Percentiles rank a stretch among this genome's conserved stretches.
Evolutionary conservation across 352 stramenopile species (phyloP).

Genomic region (Thalassiosira exigua): DNA sequence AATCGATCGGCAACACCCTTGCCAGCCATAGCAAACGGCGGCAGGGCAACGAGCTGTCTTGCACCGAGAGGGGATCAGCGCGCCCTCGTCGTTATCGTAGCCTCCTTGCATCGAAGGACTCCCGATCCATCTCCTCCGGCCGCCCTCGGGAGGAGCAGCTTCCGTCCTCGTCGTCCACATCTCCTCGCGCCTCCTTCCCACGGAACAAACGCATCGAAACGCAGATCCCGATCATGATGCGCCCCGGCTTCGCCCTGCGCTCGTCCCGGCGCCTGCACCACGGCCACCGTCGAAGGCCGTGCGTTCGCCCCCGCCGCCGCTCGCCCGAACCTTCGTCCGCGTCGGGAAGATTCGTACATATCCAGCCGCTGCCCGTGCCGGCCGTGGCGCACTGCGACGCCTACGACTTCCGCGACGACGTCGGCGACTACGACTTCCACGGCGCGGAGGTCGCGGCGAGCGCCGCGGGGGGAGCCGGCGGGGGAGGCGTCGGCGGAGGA

Average conservation of each 20-base stretch:
- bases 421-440: slow-evolving; percentile 15
- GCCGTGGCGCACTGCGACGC: slow-evolving; percentile 46
- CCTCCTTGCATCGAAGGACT: not conserved
- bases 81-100: not conserved
- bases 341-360: slow-evolving; percentile 30
- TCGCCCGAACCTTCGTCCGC: not conserved
- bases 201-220: not conserved
- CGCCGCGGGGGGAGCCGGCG: not conserved
- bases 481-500: not conserved
- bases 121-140: not conserved
- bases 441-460: not conserved
- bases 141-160: not conserved
- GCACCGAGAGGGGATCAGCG: not conserved
- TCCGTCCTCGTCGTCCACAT: not conserved
- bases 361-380: slow-evolving; percentile 54
- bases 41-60: too few species aligned
- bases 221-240: slow-evolving; percentile 28
- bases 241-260: slow-evolving; percentile 33
- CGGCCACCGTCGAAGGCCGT: not conserved
- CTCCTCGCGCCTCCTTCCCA: not conserved
- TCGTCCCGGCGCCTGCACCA: slow-evolving; percentile 14
- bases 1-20: too few species aligned
- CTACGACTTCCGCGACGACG: slow-evolving; percentile 44
- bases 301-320: not conserved
- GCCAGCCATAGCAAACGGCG: too few species aligned